Base-by-base conservation (phyloP, 441 rosid species). In the Brassica hybrid region DNA sequence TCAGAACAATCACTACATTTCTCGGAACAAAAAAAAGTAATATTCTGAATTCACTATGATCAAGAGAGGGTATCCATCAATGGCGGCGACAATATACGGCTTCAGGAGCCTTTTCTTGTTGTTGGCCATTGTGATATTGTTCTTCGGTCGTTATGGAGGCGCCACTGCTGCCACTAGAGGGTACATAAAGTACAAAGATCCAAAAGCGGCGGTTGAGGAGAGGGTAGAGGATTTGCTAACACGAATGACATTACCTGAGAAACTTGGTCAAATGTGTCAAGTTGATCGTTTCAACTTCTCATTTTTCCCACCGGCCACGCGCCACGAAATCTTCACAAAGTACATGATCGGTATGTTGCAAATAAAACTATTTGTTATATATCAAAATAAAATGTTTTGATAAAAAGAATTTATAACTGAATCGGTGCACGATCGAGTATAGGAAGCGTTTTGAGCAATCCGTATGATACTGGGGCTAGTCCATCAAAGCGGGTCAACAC, bases 241-340 rank as follows among this genome's bases (percentile, higher is more conserved):
- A 21, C 67, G 86, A 50, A 90, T 90, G 92, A 87, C 88, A 30
- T 76, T 86, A 62, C 87, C 79, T 12, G 94, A 88, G 69, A 90
- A 90, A 83, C 86, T 90, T 25, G 94, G 94, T 52, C 92, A 88
- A 66, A 90, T 90, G 94, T 68, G 76, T 25, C 94, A 90, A 84
- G 81, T 90, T 63, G 92, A 90, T 38, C 83, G 90, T 23, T 62
- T 71, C 54, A 80, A 80, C 50, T 75, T 6, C 76, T 19, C 82
- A 9, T 3, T n/a, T 2, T 23, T 0, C 1, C 62, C 14, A n/a
- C 80, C 83, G 6, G 5, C 21, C 23, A 57, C 25, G 12, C 72
- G 88, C n/a, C 67, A 73, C 1, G 87, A 85, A 43, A 76, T 84
- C 73, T 84, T 88, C 88, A 85, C 77, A 63, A 82, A 88, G 32